Conservation (phyloP, 1,139 yeast species). For the Pneumocystis oryctolagi region DNA sequence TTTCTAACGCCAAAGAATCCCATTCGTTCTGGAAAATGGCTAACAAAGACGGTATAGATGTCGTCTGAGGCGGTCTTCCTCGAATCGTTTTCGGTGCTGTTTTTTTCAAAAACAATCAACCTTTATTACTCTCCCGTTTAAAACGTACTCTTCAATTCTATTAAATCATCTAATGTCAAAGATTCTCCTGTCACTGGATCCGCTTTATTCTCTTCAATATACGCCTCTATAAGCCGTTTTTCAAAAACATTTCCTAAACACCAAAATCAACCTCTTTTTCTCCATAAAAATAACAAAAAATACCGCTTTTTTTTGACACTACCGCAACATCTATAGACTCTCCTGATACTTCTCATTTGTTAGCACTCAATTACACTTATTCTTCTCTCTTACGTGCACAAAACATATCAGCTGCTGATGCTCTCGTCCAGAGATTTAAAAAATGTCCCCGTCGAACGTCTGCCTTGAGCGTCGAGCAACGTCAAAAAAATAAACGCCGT, state of each 20-base stretch:
- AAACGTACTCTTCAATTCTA: conserved; percentile 29
- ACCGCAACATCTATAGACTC: conserved; percentile 55
- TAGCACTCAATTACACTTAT: neutral
- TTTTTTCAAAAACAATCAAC: neutral
- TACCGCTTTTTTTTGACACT: conserved; percentile 55
- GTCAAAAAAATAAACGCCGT: neutral
- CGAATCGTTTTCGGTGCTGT: conserved; percentile 25
- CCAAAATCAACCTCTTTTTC: neutral
- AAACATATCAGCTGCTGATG: neutral
- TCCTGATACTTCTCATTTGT: conserved; percentile 37
- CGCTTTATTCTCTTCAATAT: conserved; percentile 46
- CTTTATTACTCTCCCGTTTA: conserved; percentile 11
- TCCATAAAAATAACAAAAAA: conserved; percentile 2
- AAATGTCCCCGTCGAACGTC: neutral
- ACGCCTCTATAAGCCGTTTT: conserved; percentile 41
- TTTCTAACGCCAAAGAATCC: conserved; percentile 76
- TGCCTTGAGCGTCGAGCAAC: neutral
- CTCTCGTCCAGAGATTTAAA: neutral
- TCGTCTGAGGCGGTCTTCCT: conserved; percentile 38
- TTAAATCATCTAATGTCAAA: conserved; percentile 42
- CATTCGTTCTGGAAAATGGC: conserved; percentile 73
- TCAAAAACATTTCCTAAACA: conserved; percentile 45
- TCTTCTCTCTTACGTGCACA: neutral
- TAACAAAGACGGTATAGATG: conserved; percentile 66
- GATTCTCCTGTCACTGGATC: conserved; percentile 68